phyloP scores from a whole-genome alignment of 345 rosid genomes.

The Leavenworthia alabamica region DNA sequence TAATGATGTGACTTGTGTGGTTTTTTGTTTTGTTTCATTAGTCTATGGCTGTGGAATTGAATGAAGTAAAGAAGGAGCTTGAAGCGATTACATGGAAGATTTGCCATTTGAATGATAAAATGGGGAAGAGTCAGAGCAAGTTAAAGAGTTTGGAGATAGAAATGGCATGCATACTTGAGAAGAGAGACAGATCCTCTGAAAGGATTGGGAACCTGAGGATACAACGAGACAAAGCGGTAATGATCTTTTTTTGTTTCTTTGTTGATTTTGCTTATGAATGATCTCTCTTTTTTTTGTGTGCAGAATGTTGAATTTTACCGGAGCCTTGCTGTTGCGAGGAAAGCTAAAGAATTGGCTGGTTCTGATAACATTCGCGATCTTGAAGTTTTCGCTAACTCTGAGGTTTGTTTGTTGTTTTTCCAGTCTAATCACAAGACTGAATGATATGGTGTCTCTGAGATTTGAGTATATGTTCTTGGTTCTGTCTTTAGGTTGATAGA shows the following conservation, averaged over 20 bases:
- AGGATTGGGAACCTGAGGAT: conserved; percentile 51
- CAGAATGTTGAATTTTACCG: conserved; percentile 52
- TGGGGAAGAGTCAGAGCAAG: conserved; percentile 42
- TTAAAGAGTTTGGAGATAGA: conserved; percentile 44
- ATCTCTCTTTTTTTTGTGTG: not conserved
- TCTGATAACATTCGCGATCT: conserved; percentile 48
- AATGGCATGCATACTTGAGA: conserved; percentile 33
- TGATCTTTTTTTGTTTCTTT: not conserved
- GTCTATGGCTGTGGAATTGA: conserved; percentile 72
- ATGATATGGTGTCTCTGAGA: not conserved
- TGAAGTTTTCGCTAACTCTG: conserved; percentile 41
- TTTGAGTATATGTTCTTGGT: conserved; percentile 13
- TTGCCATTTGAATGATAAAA: conserved; percentile 36
- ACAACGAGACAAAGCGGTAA: conserved; percentile 64
- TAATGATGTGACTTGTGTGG: conserved; percentile 8
- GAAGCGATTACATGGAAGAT: conserved; percentile 50
- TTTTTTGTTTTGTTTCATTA: not conserved
- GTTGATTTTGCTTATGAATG: not conserved
- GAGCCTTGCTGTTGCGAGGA: conserved; percentile 35
- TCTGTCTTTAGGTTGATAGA: conserved; percentile 49
- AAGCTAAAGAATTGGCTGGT: conserved; percentile 55
- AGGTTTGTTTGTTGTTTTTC: conserved; percentile 40
- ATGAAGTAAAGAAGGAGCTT: conserved; percentile 72
- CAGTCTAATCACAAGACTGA: not conserved
- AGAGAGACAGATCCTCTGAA: conserved; percentile 51